Conservation (phyloP, 176 grass and related monocot genomes). For the Avena sativa region DNA sequence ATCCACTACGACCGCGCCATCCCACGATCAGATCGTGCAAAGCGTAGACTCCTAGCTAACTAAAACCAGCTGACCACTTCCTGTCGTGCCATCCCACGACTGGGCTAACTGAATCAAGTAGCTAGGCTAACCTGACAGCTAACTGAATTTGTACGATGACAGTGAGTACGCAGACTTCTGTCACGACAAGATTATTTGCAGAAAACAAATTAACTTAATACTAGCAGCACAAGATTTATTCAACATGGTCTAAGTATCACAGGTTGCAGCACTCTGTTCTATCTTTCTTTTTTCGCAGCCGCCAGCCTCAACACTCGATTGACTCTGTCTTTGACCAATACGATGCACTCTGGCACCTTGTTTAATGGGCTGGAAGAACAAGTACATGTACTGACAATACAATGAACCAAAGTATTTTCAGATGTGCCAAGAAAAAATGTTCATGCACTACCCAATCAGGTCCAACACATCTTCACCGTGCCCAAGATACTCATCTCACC, state of each 20-base stretch:
- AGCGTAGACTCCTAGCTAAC: too few species aligned
- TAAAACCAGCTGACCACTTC: too few species aligned
- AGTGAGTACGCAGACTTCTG: too few species aligned
- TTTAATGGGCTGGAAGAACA: background rate
- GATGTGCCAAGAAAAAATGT: background rate
- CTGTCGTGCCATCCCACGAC: too few species aligned
- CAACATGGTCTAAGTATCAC: background rate
- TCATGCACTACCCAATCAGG: background rate
- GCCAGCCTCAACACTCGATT: background rate
- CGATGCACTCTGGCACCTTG: background rate
- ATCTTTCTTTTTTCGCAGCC: background rate
- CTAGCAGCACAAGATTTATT: too few species aligned
- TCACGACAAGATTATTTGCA: too few species aligned
- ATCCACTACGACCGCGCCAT: too few species aligned
- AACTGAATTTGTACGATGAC: too few species aligned
- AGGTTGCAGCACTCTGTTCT: background rate
- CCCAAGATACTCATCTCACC: background rate
- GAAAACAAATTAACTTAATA: too few species aligned
- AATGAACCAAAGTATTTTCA: background rate
- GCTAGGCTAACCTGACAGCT: too few species aligned
- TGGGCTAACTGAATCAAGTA: too few species aligned
- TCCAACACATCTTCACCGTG: background rate
- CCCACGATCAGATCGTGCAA: too few species aligned
- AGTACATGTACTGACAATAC: background rate
- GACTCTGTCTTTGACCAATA: background rate